phyloP scores from a whole-genome alignment of 2,329 filamentous ascomycete species.

The Penicillium olsonii region DNA sequence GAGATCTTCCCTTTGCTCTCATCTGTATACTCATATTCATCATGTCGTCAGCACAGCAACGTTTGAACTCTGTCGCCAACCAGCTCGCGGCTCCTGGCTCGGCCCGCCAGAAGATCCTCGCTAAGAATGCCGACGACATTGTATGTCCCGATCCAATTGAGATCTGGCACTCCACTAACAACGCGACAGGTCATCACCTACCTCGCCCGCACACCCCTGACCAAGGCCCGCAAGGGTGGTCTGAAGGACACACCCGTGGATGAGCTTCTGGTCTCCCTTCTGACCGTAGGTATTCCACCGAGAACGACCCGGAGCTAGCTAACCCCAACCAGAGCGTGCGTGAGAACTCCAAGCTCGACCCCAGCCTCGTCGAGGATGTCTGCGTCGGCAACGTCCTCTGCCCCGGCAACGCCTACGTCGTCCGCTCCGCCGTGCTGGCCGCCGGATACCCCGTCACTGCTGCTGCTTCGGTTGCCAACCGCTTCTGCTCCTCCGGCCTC shows the following conservation, averaged over 20 bases:
- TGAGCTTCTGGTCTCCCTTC: constrained; percentile 38
- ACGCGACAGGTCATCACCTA: constrained; percentile 41
- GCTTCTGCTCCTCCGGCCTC: constrained; percentile 87
- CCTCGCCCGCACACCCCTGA: constrained; percentile 41
- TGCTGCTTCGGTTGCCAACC: constrained; percentile 79
- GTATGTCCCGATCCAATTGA: constrained; percentile 28
- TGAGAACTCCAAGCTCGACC: constrained; percentile 82
- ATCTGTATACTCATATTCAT: constrained; percentile 5
- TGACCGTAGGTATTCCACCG: constrained; percentile 32
- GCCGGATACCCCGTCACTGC: constrained; percentile 82
- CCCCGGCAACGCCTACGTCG: constrained; percentile 86
- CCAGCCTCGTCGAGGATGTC: constrained; percentile 82
- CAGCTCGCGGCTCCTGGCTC: constrained; percentile 38
- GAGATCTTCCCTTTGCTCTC: not conserved
- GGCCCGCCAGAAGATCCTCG: constrained; percentile 34
- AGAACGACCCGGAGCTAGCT: not conserved
- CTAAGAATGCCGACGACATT: constrained; percentile 42
- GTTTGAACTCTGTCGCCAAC: constrained; percentile 43
- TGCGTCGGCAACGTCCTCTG: constrained; percentile 83
- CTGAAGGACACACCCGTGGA: constrained; percentile 42
- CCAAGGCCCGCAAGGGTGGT: constrained; percentile 44
- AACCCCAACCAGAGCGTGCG: constrained; percentile 60
- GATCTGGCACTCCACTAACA: not conserved
- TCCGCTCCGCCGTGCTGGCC: constrained; percentile 81
- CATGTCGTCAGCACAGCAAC: constrained; percentile 43